phyloP scores from a whole-genome alignment of 2,329 filamentous ascomycete species.

The Diaporthe ilicicola region DNA sequence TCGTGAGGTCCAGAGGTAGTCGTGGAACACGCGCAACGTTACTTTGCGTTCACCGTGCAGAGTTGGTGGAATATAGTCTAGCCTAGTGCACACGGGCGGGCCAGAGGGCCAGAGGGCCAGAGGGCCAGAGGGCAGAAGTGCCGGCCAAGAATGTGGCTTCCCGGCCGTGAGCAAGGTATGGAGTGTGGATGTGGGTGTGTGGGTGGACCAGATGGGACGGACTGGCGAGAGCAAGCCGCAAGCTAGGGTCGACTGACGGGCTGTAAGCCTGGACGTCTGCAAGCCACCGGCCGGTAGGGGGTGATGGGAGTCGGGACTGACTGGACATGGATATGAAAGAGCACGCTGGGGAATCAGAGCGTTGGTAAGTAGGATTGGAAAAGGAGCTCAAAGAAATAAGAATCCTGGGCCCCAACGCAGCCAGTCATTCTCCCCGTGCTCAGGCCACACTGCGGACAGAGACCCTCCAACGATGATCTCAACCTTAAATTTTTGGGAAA shows the following conservation, averaged over 20 bases:
- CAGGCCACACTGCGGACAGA: neutral
- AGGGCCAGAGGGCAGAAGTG: neutral
- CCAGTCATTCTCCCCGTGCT: neutral
- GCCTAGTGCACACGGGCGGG: neutral
- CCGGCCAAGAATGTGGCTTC: slow-evolving; percentile 22
- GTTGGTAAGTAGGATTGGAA: slow-evolving; percentile 7
- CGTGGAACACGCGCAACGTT: slow-evolving; percentile 28
- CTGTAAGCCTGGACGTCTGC: neutral
- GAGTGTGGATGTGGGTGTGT: neutral
- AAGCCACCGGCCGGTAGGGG: slow-evolving; percentile 2
- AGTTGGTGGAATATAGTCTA: neutral
- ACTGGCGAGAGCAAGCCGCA: neutral
- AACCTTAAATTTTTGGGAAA: slow-evolving; percentile 6
- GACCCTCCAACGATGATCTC: slow-evolving; percentile 23
- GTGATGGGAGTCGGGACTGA: neutral
- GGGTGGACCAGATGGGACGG: no score
- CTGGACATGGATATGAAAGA: neutral
- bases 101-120: neutral
- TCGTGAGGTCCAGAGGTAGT: neutral
- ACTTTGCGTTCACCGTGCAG: slow-evolving; percentile 19
- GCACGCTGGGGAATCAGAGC: neutral
- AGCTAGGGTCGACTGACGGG: neutral
- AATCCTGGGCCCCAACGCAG: neutral
- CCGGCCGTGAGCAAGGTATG: slow-evolving; percentile 15
- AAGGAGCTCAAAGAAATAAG: slow-evolving; percentile 14